Evolutionary conservation across 2,329 filamentous ascomycete species (phyloP).

Genomic region (Fonsecaea pedrosoi): DNA sequence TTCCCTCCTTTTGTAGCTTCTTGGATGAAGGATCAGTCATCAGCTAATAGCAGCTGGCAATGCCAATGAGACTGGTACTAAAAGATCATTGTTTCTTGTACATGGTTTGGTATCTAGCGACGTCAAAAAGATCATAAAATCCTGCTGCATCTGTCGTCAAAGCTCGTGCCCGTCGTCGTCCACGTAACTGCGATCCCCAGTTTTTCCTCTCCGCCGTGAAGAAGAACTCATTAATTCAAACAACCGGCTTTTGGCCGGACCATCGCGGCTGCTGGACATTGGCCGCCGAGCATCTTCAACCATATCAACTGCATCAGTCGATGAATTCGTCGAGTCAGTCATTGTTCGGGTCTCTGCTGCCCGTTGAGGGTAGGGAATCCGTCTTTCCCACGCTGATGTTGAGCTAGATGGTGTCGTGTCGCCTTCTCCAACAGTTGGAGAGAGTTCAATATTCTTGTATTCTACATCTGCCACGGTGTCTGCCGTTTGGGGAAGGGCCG

Average conservation of each 20-base stretch:
- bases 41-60: neutral
- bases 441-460: slow-evolving; percentile 21
- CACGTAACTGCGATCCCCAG: slow-evolving; percentile 44
- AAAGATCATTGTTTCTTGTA: slow-evolving; percentile 32
- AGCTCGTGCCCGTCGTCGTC: slow-evolving; percentile 33
- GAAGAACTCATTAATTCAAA: slow-evolving; percentile 54
- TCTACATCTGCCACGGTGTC: slow-evolving; percentile 26
- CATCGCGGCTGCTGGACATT: slow-evolving; percentile 47
- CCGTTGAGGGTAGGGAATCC: slow-evolving; percentile 50
- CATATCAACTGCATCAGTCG: slow-evolving; percentile 49
- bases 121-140: slow-evolving; percentile 40
- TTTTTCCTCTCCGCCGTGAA: slow-evolving; percentile 51
- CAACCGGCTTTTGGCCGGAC: slow-evolving; percentile 49
- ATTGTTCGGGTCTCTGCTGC: slow-evolving; percentile 51
- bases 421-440: slow-evolving; percentile 40
- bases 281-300: slow-evolving; percentile 50
- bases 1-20: neutral
- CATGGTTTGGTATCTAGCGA: slow-evolving; percentile 31
- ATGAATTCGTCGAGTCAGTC: slow-evolving; percentile 56
- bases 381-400: slow-evolving; percentile 52
- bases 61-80: neutral
- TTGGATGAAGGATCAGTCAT: neutral
- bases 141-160: slow-evolving; percentile 25
- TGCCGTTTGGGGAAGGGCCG: slow-evolving; percentile 37
- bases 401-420: slow-evolving; percentile 55